These are phyloP conservation scores for Kokia cookei DNA, from an alignment of 441 rosid species.

Conservation along the genomic window DNA sequence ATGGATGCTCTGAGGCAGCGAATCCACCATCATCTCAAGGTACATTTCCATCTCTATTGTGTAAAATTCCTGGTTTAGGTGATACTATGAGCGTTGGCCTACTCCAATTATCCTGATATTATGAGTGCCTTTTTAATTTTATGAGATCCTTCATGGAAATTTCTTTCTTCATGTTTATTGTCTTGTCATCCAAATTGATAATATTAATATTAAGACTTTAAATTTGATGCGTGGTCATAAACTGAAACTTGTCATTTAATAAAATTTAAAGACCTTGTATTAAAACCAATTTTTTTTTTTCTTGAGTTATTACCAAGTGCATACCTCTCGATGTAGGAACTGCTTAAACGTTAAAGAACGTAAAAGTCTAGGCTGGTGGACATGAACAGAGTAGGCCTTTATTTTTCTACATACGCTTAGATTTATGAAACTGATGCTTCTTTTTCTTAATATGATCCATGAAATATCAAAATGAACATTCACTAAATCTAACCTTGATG, in stretches of 20 bases:
- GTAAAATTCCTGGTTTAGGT: background rate
- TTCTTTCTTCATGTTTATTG: background rate
- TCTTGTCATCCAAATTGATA: background rate
- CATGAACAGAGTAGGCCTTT: background rate
- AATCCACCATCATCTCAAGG: slow-evolving; percentile 48
- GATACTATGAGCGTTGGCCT: background rate
- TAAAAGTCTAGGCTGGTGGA: background rate
- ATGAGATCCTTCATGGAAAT: background rate
- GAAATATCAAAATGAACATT: background rate
- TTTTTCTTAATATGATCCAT: background rate
- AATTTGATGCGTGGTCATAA: background rate
- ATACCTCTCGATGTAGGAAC: background rate
- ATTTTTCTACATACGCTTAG: background rate
- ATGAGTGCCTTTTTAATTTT: background rate
- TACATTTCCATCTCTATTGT: slow-evolving; percentile 10
- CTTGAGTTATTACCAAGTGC: background rate
- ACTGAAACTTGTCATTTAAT: background rate
- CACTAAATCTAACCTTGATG: background rate
- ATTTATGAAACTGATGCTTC: background rate
- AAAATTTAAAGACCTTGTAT: background rate
- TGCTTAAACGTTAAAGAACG: background rate
- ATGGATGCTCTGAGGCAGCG: slow-evolving; percentile 72
- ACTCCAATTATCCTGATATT: background rate
- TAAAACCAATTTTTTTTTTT: background rate
- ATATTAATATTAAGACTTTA: background rate